Percentiles rank a stretch among this genome's conserved stretches.
These are phyloP conservation scores for Pyracantha coccinea DNA, from an alignment of 331 rosid species.

Conservation along the genomic window DNA sequence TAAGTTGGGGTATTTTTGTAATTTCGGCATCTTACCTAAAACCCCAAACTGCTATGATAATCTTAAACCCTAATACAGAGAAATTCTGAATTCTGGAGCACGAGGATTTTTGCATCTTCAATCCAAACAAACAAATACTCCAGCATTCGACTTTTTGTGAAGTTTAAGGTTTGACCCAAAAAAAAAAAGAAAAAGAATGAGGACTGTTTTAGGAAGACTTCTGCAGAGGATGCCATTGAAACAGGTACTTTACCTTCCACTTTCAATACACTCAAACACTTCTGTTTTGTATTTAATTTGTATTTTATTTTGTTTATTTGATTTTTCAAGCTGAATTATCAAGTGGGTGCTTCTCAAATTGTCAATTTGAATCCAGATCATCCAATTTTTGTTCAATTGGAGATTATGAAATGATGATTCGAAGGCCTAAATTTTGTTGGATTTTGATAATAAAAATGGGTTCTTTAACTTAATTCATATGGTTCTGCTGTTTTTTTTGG, in stretches of 20 bases:
- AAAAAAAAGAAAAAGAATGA: conserved; percentile 35
- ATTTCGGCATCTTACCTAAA: not conserved
- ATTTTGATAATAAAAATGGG: not conserved
- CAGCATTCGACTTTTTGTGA: not conserved
- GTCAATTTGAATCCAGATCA: not conserved
- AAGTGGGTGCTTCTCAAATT: not conserved
- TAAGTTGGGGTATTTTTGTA: not conserved
- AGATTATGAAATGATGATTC: not conserved
- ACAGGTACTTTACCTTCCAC: conserved; percentile 28
- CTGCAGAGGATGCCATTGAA: conserved; percentile 25
- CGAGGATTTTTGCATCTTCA: not conserved
- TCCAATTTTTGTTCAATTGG: not conserved
- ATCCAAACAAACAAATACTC: not conserved
- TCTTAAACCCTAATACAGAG: not conserved
- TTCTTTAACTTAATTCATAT: not conserved
- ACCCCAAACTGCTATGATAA: not conserved
- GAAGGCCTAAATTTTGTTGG: not conserved
- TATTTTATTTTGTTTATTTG: not conserved
- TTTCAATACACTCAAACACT: not conserved
- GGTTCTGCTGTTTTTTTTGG: not conserved
- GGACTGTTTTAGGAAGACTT: conserved; percentile 36
- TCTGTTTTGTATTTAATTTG: not conserved
- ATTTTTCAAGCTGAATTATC: not conserved
- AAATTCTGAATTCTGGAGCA: not conserved
- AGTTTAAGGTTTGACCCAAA: not conserved